A percentile compares a stretch with the other conserved stretches of the same genome.
Evolutionary conservation across 2,329 filamentous ascomycete species (phyloP).

Genomic region (Phaeophleospora eucalypticola): DNA sequence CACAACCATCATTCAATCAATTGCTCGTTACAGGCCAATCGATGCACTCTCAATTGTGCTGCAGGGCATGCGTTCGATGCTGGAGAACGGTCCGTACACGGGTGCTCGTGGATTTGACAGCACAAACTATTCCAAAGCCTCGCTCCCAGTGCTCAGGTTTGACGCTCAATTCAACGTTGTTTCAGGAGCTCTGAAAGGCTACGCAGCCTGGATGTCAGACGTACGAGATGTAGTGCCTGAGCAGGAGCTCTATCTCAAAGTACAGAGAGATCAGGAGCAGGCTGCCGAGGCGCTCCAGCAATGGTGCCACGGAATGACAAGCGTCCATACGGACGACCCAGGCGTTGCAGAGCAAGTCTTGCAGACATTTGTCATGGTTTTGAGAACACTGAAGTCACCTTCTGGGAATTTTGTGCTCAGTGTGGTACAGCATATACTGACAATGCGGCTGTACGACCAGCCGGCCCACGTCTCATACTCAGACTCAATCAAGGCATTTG

Average conservation of each 20-base stretch:
- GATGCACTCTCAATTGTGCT: slow-evolving; percentile 88
- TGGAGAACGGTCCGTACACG: slow-evolving; percentile 69
- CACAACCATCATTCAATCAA: slow-evolving; percentile 77
- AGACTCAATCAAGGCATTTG: slow-evolving; percentile 84
- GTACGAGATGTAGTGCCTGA: slow-evolving; percentile 34
- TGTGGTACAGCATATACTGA: slow-evolving; percentile 84
- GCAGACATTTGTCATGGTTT: slow-evolving; percentile 28
- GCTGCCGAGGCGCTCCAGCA: slow-evolving; percentile 41
- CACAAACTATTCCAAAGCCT: slow-evolving; percentile 57
- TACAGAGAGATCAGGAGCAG: slow-evolving; percentile 59
- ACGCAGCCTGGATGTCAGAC: slow-evolving; percentile 68
- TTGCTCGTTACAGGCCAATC: slow-evolving; percentile 74
- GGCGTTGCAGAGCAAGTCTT: slow-evolving; percentile 31
- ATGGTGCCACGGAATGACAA: slow-evolving; percentile 69
- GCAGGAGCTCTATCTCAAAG: slow-evolving; percentile 45
- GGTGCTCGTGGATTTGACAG: slow-evolving; percentile 61
- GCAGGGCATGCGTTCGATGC: slow-evolving; percentile 66
- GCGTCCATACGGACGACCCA: slow-evolving; percentile 61
- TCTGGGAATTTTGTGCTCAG: slow-evolving; percentile 67
- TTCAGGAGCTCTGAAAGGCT: slow-evolving; percentile 83
- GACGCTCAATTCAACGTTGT: slow-evolving; percentile 89
- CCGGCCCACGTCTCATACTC: slow-evolving; percentile 70
- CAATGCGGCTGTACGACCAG: slow-evolving; percentile 71
- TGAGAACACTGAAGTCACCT: slow-evolving; percentile 26
- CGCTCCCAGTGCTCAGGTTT: slow-evolving; percentile 68